Evolutionary conservation across 495 filamentous ascomycete genomes (phyloP).

Genomic region (Letharia columbiana): DNA sequence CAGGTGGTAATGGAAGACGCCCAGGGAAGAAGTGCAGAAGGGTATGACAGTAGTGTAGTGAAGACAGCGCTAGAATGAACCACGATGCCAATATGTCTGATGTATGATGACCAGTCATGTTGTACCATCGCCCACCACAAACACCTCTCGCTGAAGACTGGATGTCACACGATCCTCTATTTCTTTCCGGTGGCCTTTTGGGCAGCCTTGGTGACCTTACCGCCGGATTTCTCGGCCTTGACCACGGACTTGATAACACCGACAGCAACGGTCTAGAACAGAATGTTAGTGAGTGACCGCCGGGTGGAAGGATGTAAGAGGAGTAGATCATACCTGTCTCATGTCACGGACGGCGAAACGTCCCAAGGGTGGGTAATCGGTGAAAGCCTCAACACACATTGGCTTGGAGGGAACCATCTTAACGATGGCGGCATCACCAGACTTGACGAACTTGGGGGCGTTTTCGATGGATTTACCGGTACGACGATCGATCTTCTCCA

Average conservation of each 20-base stretch:
- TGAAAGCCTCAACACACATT: slow-evolving; percentile 99
- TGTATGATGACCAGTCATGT: slow-evolving; percentile 19
- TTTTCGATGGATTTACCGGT: slow-evolving; percentile 94
- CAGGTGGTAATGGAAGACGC: slow-evolving; percentile 10
- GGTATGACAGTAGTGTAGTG: slow-evolving; percentile 24
- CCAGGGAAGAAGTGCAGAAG: slow-evolving; percentile 12
- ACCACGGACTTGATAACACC: slow-evolving; percentile 77
- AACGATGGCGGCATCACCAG: slow-evolving; percentile 98
- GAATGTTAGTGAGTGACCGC: slow-evolving; percentile 27
- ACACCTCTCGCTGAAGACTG: slow-evolving; percentile 20
- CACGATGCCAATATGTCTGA: slow-evolving; percentile 26
- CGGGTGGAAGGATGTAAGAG: background rate
- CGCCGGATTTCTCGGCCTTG: slow-evolving; percentile 60
- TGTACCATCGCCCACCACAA: slow-evolving; percentile 27
- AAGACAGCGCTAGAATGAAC: slow-evolving; percentile 30
- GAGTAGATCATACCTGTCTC: slow-evolving; percentile 21
- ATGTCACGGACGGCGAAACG: slow-evolving; percentile 94
- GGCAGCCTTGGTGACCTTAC: slow-evolving; percentile 66
- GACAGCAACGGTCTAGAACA: slow-evolving; percentile 90
- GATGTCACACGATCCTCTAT: slow-evolving; percentile 35
- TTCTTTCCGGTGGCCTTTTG: slow-evolving; percentile 57
- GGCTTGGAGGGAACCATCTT: slow-evolving; percentile 99
- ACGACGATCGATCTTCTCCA: slow-evolving; percentile 99
- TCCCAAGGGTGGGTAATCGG: slow-evolving; percentile 96
- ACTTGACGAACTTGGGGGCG: slow-evolving; percentile 98